Evolutionary conservation across 768 basidiomycete species (phyloP).

Genomic region (Rhizopogon sp.): DNA sequence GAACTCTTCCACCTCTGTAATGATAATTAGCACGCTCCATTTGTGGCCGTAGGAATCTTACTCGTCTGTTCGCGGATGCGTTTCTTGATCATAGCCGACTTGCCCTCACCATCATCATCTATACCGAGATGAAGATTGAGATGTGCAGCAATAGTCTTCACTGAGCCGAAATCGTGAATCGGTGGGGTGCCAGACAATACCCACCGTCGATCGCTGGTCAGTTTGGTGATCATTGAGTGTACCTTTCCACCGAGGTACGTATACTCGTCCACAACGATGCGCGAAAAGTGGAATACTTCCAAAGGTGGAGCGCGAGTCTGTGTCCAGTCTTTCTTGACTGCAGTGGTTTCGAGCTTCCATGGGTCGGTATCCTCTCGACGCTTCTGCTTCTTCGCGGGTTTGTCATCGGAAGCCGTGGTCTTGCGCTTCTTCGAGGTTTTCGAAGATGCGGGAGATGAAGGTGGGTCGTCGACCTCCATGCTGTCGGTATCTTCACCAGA

Average conservation of each 20-base stretch:
- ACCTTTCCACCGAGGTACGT: constrained; percentile 84
- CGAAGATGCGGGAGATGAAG: constrained; percentile 27
- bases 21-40: constrained; percentile 11
- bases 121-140: constrained; percentile 88
- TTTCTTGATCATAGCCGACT: constrained; percentile 71
- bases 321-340: constrained; percentile 70
- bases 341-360: constrained; percentile 64
- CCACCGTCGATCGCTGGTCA: constrained; percentile 82
- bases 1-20: constrained; percentile 81
- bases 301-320: constrained; percentile 79
- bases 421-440: constrained; percentile 43
- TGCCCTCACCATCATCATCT: constrained; percentile 82
- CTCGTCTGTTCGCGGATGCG: constrained; percentile 82
- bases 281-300: constrained; percentile 89
- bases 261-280: constrained; percentile 91
- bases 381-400: constrained; percentile 51
- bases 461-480: constrained; percentile 57
- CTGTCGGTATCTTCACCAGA: constrained; percentile 33
- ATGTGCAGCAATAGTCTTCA: constrained; percentile 89
- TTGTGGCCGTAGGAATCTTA: constrained; percentile 24
- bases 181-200: constrained; percentile 97
- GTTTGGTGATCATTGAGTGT: constrained; percentile 69
- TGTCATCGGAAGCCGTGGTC: constrained; percentile 26
- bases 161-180: constrained; percentile 81
- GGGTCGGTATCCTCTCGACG: constrained; percentile 62